Conservation (phyloP, 495 filamentous ascomycete genomes). For the Margaritispora aquatica region DNA sequence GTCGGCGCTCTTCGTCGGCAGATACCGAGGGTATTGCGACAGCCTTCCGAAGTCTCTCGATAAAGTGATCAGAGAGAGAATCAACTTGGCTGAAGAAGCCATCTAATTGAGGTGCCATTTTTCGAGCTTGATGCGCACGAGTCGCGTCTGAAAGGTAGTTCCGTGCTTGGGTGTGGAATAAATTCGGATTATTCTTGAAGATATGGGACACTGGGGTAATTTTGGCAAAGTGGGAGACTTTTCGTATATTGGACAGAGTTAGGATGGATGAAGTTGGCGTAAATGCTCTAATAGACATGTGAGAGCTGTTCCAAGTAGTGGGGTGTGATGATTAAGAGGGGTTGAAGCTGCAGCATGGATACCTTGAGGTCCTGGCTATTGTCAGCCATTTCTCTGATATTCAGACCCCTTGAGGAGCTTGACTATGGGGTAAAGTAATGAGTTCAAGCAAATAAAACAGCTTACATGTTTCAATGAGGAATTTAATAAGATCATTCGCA, state of each 20-base stretch:
- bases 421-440: too few relatives aligned
- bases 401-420: too few relatives aligned
- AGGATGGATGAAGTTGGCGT: not conserved
- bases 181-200: not conserved
- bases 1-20: constrained; percentile 78
- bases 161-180: not conserved
- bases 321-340: not conserved
- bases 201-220: too few relatives aligned
- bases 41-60: constrained; percentile 84
- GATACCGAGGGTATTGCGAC: constrained; percentile 96
- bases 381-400: not conserved
- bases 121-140: constrained; percentile 44
- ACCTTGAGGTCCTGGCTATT: not conserved
- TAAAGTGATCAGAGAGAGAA: constrained; percentile 70
- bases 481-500: too few relatives aligned
- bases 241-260: not conserved
- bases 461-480: too few relatives aligned
- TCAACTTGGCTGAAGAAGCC: constrained; percentile 89
- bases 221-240: too few relatives aligned
- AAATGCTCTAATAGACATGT: not conserved
- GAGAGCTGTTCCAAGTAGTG: not conserved
- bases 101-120: constrained; percentile 81
- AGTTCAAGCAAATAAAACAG: too few relatives aligned
- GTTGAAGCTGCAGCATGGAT: not conserved
- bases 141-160: constrained; percentile 40